A percentile compares a stretch with the other conserved stretches of the same genome.
Evolutionary conservation across 1,139 yeast species (phyloP).

Genomic region (Tardiomyces depauwii): DNA sequence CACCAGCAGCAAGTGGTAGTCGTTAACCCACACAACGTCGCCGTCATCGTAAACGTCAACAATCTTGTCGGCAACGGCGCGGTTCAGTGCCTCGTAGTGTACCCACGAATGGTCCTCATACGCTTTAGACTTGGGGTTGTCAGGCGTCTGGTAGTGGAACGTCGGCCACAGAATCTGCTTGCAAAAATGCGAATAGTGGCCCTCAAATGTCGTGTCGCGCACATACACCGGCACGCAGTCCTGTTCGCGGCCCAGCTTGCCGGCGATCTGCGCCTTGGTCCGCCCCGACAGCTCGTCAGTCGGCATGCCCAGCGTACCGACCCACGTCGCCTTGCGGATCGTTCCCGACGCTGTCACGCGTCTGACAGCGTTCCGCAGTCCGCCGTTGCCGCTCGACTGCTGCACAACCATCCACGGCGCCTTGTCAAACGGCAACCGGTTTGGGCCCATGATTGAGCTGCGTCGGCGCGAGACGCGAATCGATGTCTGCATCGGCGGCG

Average conservation of each 20-base stretch:
- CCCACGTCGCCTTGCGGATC: constrained; percentile 52
- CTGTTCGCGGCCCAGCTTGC: constrained; percentile 30
- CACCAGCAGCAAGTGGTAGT: constrained; percentile 78
- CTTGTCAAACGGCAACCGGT: no score
- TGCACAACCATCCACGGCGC: constrained; percentile 60
- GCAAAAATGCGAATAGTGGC: constrained; percentile 83
- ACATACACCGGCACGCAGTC: constrained; percentile 56
- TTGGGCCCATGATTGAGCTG: no score
- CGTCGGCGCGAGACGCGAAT: no score
- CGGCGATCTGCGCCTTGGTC: constrained; percentile 31
- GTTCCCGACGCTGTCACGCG: constrained; percentile 41
- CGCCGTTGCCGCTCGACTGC: constrained; percentile 76
- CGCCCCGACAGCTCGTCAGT: constrained; percentile 61
- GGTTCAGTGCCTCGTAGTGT: constrained; percentile 65
- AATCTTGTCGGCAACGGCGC: constrained; percentile 66
- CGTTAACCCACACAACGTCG: constrained; percentile 83
- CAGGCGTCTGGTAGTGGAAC: constrained; percentile 92
- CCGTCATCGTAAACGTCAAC: constrained; percentile 55
- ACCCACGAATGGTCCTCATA: constrained; percentile 95
- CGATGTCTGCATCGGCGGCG: no score
- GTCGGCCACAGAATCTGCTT: constrained; percentile 97
- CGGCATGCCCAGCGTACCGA: constrained; percentile 87
- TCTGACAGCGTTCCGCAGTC: constrained; percentile 74
- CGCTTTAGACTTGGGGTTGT: constrained; percentile 85
- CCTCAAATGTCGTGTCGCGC: constrained; percentile 69